A percentile compares a stretch with the other conserved stretches of the same genome.
These are phyloP conservation scores for Kwoniella bestiolae DNA, from an alignment of 768 basidiomycete species.

Conservation along the genomic window DNA sequence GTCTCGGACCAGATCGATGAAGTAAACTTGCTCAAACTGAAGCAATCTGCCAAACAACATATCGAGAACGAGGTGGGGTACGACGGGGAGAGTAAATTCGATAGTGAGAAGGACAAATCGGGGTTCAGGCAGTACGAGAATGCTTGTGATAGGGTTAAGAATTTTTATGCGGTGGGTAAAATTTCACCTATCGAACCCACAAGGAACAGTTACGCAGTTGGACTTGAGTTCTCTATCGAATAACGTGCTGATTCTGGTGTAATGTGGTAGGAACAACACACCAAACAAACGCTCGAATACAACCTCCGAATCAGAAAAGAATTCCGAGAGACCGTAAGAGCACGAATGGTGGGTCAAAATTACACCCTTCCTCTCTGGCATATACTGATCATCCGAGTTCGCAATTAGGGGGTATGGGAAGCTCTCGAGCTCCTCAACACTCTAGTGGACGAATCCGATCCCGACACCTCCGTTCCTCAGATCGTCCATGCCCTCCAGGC, in stretches of 20 bases:
- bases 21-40: constrained; percentile 51
- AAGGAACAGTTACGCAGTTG: too few species aligned
- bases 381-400: not conserved
- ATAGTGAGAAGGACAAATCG: constrained; percentile 51
- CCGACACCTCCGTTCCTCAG: constrained; percentile 67
- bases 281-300: constrained; percentile 81
- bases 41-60: constrained; percentile 15
- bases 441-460: constrained; percentile 86
- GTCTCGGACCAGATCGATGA: constrained; percentile 52
- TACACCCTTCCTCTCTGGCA: not conserved
- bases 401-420: constrained; percentile 38
- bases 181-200: not conserved
- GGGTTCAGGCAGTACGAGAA: constrained; percentile 53
- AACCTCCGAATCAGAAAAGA: constrained; percentile 74
- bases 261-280: constrained; percentile 56
- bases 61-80: not conserved
- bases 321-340: constrained; percentile 70
- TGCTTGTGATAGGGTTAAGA: constrained; percentile 54
- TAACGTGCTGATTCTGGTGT: not conserved
- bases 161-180: constrained; percentile 49
- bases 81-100: constrained; percentile 48
- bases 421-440: constrained; percentile 70
- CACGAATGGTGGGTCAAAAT: constrained; percentile 64
- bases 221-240: too few species aligned
- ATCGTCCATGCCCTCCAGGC: constrained; percentile 85